Evolutionary conservation across 768 basidiomycete species (phyloP), one percentile per base, ranked within the genome.

Genomic region (Lyophyllum shimeji): DNA sequence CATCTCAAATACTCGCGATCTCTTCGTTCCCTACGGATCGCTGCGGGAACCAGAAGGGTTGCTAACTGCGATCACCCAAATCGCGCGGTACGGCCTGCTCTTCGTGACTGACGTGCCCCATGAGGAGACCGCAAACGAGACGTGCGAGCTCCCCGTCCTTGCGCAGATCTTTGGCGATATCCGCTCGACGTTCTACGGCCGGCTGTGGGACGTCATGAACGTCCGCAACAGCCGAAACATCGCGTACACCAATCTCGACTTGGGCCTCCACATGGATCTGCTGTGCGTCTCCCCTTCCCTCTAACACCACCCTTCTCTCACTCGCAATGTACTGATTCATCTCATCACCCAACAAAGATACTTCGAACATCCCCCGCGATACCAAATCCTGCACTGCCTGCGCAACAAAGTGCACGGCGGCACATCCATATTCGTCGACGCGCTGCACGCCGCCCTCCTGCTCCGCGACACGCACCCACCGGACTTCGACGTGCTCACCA

Each of bases 251-350:
- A 86, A 94, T 68, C 77, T 97, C 23, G 81, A 91, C 61, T 77
- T 99, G 8, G 95, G 89, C 0, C 67, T 95, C 20, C 95, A 98
- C 65, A 92, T 93, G 89, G 96, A 98, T 73, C 75, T 98, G 0
- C 72, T 90, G 93, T 95, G 65, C 60, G 93, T 79, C 11, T 17
- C 31, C 12, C 18, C n/a, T 20, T 44, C n/a, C n/a, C n/a, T n/a
- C n/a, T n/a, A n/a, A n/a, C n/a, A 23, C 23, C 23, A 24, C 21
- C 12, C 21, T 21, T 33, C 34, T n/a, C n/a, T 12, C 3, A 34
- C 49, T 21, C 12, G 33, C 39, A 55, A 31, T 34, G 40, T 25
- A n/a, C 39, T 46, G 11, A n/a, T 27, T n/a, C n/a, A n/a, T n/a
- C n/a, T n/a, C 21, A 18, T 17, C 24, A 3, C 8, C 56, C 23